phyloP scores from a whole-genome alignment of 2,329 filamentous ascomycete genomes.

The Huntiella bhutanensis region DNA sequence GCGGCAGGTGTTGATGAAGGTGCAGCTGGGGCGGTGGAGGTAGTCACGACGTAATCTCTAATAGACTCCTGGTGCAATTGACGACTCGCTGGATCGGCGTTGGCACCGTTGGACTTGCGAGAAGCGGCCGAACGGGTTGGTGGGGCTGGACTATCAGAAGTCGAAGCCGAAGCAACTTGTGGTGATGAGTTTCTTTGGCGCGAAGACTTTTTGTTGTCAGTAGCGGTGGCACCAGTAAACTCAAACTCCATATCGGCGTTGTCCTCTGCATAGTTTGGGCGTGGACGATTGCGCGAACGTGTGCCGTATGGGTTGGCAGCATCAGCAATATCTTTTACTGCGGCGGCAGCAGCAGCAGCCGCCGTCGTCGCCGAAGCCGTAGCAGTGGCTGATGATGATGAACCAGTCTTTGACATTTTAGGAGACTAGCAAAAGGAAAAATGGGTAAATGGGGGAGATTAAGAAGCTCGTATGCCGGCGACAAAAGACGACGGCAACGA shows the following conservation, averaged over 20 bases:
- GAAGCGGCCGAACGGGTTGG: slow-evolving; percentile 19
- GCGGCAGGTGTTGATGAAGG: not conserved
- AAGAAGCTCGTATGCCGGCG: not conserved
- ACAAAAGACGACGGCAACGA: not conserved
- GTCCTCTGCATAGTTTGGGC: slow-evolving; percentile 90
- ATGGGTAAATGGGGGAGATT: not conserved
- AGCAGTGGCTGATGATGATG: slow-evolving; percentile 14
- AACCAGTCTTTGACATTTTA: not conserved
- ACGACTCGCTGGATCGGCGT: slow-evolving; percentile 17
- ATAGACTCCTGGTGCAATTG: slow-evolving; percentile 8
- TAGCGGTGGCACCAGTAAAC: slow-evolving; percentile 42
- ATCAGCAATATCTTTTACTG: slow-evolving; percentile 31
- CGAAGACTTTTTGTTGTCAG: slow-evolving; percentile 36
- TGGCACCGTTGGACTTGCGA: slow-evolving; percentile 23
- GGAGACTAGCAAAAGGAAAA: not conserved
- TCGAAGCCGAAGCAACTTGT: slow-evolving; percentile 1
- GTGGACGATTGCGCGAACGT: slow-evolving; percentile 74
- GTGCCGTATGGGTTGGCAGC: slow-evolving; percentile 66
- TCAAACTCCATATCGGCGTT: slow-evolving; percentile 68
- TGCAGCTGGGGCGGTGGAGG: slow-evolving; percentile 2
- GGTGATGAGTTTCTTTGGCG: slow-evolving; percentile 15
- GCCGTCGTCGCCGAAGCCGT: slow-evolving; percentile 28
- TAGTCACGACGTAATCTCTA: slow-evolving; percentile 6
- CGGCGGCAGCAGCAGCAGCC: slow-evolving; percentile 22
- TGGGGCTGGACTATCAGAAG: slow-evolving; percentile 16